Percentiles rank a stretch among this genome's conserved stretches.
Conservation (phyloP, 2,329 filamentous ascomycete species). For the Botrytis squamosa region DNA sequence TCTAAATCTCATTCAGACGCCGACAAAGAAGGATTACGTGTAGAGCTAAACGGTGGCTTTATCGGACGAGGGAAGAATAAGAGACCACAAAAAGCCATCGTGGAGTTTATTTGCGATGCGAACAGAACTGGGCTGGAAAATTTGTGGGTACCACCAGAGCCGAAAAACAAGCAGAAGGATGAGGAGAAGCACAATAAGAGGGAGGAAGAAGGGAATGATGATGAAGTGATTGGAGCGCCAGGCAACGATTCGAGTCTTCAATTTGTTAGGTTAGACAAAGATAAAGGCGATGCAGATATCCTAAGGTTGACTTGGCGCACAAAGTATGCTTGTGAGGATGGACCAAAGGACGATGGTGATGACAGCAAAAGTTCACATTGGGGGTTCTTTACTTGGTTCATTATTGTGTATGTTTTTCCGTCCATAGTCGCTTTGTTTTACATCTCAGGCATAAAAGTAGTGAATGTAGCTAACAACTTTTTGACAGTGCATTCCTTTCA, state of each 20-base stretch:
- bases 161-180: slow-evolving; percentile 35
- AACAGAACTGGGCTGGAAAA: slow-evolving; percentile 72
- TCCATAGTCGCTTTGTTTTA: neutral
- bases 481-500: slow-evolving; percentile 74
- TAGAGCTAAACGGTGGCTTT: slow-evolving; percentile 64
- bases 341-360: slow-evolving; percentile 44
- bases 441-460: neutral
- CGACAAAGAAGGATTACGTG: slow-evolving; percentile 67
- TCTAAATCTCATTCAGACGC: slow-evolving; percentile 63
- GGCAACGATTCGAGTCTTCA: slow-evolving; percentile 60
- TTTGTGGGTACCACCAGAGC: slow-evolving; percentile 57
- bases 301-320: slow-evolving; percentile 82
- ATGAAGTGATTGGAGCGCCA: slow-evolving; percentile 39
- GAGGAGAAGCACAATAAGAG: slow-evolving; percentile 37
- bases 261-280: slow-evolving; percentile 72
- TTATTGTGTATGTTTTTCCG: slow-evolving; percentile 70
- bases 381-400: slow-evolving; percentile 98
- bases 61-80: slow-evolving; percentile 51
- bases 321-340: slow-evolving; percentile 76
- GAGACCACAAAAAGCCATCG: slow-evolving; percentile 68
- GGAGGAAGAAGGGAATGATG: slow-evolving; percentile 39
- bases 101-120: slow-evolving; percentile 81
- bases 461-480: slow-evolving; percentile 19
- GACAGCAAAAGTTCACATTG: slow-evolving; percentile 57
- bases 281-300: slow-evolving; percentile 56